A percentile compares a stretch with the other conserved stretches of the same genome.
phyloP scores from a whole-genome alignment of 2,329 filamentous ascomycete species.

The Grosmannia serpens region DNA sequence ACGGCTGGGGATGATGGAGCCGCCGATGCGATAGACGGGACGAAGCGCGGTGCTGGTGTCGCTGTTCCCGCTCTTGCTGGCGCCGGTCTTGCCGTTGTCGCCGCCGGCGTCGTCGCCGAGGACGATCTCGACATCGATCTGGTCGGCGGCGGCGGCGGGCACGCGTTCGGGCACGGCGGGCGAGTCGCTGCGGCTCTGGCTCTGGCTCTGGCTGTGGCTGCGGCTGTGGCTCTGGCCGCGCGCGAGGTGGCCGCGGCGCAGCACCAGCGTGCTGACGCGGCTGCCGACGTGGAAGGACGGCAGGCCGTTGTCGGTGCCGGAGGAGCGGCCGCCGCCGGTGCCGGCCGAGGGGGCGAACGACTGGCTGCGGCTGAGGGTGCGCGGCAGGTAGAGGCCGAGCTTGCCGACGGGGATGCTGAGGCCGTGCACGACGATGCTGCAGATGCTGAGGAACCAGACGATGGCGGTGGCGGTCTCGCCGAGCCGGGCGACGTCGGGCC shows the following conservation, averaged over 20 bases:
- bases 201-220: background rate
- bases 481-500: constrained; percentile 55
- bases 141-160: background rate
- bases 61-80: too few species aligned
- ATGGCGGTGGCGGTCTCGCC: constrained; percentile 58
- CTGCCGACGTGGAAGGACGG: constrained; percentile 18
- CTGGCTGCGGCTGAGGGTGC: constrained; percentile 43
- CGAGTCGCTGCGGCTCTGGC: too few species aligned
- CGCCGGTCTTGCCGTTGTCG: constrained; percentile 9
- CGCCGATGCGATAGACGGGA: constrained; percentile 29
- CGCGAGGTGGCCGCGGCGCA: constrained; percentile 6
- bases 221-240: too few species aligned
- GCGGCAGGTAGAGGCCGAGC: constrained; percentile 49
- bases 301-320: constrained; percentile 1
- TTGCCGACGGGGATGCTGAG: constrained; percentile 70
- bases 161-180: too few species aligned
- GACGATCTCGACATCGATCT: background rate
- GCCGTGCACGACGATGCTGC: constrained; percentile 76
- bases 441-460: constrained; percentile 78
- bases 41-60: background rate
- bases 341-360: constrained; percentile 1
- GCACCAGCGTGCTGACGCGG: constrained; percentile 17
- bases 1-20: constrained; percentile 21
- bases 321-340: background rate
- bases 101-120: background rate